Percentiles rank a stretch among this genome's conserved stretches.
Conservation (phyloP, 192 early-diverging fungal genomes). For the Linnemannia exigua region DNA sequence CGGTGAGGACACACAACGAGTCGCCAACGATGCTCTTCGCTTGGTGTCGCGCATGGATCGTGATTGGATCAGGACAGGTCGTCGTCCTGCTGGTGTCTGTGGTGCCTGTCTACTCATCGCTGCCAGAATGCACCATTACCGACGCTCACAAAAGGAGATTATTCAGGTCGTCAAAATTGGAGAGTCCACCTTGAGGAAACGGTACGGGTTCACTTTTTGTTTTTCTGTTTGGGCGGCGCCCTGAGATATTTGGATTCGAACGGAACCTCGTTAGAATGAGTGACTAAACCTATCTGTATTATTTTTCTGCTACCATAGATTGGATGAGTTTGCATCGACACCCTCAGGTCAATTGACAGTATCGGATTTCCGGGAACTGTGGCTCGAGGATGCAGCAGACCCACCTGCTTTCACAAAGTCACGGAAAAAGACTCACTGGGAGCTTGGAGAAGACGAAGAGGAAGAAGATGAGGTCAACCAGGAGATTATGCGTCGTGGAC, state of each 20-base stretch:
- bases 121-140: slow-evolving; percentile 92
- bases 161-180: slow-evolving; percentile 92
- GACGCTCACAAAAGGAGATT: slow-evolving; percentile 86
- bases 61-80: slow-evolving; percentile 93
- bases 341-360: slow-evolving; percentile 83
- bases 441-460: slow-evolving; percentile 37
- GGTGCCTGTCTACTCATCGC: slow-evolving; percentile 93
- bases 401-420: slow-evolving; percentile 86
- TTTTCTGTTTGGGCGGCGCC: not conserved
- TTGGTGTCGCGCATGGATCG: slow-evolving; percentile 92
- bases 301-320: slow-evolving; percentile 59
- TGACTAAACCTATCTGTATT: slow-evolving; percentile 11
- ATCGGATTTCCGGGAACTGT: slow-evolving; percentile 83
- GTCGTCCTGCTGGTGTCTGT: slow-evolving; percentile 95
- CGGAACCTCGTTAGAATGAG: not conserved
- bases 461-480: slow-evolving; percentile 43
- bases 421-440: slow-evolving; percentile 61
- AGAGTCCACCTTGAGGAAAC: slow-evolving; percentile 84
- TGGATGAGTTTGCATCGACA: slow-evolving; percentile 87
- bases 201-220: slow-evolving; percentile 57
- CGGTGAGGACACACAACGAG: slow-evolving; percentile 86
- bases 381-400: slow-evolving; percentile 86
- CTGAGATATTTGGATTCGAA: too few species aligned
- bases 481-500: slow-evolving; percentile 44
- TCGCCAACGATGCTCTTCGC: slow-evolving; percentile 83